These are phyloP conservation scores for Wickerhamomyces canadensis DNA, from an alignment of 805 yeast species.

Conservation along the genomic window DNA sequence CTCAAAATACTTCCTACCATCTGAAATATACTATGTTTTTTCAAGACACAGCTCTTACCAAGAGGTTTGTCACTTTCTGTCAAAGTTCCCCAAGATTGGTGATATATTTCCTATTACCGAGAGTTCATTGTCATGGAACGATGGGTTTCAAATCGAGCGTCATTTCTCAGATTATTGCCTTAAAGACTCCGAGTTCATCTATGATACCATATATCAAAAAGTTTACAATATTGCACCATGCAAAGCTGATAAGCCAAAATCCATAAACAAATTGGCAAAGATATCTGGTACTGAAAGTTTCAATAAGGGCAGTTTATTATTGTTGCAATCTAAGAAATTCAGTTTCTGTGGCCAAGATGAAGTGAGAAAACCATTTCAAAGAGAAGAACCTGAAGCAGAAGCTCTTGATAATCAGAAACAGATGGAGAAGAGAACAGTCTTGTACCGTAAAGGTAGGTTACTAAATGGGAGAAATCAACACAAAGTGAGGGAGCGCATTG, in stretches of 20 bases:
- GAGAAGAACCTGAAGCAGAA: neutral
- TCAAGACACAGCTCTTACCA: slow-evolving; percentile 44
- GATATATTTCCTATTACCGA: slow-evolving; percentile 42
- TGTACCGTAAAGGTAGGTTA: neutral
- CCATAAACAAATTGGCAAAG: slow-evolving; percentile 4
- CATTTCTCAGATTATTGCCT: slow-evolving; percentile 34
- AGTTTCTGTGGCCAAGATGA: slow-evolving; percentile 1
- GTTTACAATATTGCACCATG: slow-evolving; percentile 5
- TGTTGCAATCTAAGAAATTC: neutral
- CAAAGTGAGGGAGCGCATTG: neutral
- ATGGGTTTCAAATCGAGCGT: slow-evolving; percentile 34
- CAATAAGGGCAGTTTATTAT: neutral
- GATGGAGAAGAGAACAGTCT: neutral
- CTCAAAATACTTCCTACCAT: slow-evolving; percentile 28
- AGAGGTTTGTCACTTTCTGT: slow-evolving; percentile 33
- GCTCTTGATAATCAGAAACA: neutral
- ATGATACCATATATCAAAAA: slow-evolving; percentile 7
- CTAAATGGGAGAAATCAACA: neutral
- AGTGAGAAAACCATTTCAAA: neutral
- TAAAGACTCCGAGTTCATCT: slow-evolving; percentile 14
- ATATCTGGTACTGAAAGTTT: neutral
- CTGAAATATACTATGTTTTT: slow-evolving; percentile 32
- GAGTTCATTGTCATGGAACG: slow-evolving; percentile 28
- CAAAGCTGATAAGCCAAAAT: neutral
- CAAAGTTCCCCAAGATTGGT: slow-evolving; percentile 28